Evolutionary conservation across 176 grass and related monocot genomes (phyloP).

Genomic region (Puya raimondii): DNA sequence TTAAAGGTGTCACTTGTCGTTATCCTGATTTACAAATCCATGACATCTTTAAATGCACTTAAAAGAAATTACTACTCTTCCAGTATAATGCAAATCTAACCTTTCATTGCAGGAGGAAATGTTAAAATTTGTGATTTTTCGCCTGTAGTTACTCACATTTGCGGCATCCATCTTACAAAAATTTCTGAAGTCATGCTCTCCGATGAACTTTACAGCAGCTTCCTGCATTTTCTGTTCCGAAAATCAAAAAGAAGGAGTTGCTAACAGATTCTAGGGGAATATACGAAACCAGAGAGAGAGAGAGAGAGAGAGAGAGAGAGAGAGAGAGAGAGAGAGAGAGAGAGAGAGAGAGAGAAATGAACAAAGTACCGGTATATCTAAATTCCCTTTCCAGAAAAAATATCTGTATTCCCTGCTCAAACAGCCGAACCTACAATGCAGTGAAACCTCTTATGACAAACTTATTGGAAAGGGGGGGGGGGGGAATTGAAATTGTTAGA

Average conservation of each 20-base stretch:
- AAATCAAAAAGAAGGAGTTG: constrained; percentile 7
- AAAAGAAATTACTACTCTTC: neutral
- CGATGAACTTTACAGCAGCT: constrained; percentile 64
- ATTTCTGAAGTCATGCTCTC: constrained; percentile 92
- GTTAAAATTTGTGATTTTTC: constrained; percentile 65
- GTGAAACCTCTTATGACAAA: neutral
- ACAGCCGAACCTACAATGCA: constrained; percentile 75
- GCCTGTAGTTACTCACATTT: constrained; percentile 85
- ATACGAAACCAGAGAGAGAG: constrained; percentile 3
- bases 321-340: no score
- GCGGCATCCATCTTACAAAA: constrained; percentile 97
- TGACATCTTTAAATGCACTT: no score
- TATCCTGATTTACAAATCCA: no score
- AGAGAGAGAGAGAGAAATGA: constrained; percentile 21
- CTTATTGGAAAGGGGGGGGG: neutral
- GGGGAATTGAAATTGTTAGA: constrained; percentile 9
- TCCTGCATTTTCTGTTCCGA: constrained; percentile 73
- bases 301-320: no score
- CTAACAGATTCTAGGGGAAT: neutral
- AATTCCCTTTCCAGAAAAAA: constrained; percentile 76
- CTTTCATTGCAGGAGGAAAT: constrained; percentile 60
- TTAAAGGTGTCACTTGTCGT: no score
- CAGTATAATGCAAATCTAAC: constrained; percentile 32
- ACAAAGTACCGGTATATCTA: constrained; percentile 54
- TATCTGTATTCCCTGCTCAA: constrained; percentile 83